These are phyloP conservation scores for Tylopilus balloui DNA, from an alignment of 768 basidiomycete species.

Conservation along the genomic window DNA sequence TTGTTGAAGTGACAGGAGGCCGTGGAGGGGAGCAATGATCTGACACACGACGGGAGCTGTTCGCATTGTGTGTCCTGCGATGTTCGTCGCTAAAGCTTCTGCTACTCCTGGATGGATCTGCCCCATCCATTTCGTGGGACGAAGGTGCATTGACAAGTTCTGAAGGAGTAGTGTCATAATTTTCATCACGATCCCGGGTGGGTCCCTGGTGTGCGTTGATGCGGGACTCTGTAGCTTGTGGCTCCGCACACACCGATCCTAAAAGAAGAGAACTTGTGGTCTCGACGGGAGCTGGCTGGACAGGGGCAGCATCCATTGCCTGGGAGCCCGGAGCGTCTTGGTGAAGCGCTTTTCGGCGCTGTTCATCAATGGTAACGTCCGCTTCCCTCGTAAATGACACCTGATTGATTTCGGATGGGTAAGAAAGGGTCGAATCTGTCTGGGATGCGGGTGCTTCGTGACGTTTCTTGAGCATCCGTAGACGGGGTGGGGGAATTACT, in stretches of 20 bases:
- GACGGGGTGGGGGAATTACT: slow-evolving; percentile 27
- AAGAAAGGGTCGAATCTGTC: not conserved
- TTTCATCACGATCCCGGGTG: slow-evolving; percentile 1
- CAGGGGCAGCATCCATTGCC: slow-evolving; percentile 6
- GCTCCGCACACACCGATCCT: slow-evolving; percentile 7
- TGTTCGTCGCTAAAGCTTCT: slow-evolving; percentile 9
- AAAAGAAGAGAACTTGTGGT: slow-evolving; percentile 8
- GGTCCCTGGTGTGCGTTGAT: not conserved
- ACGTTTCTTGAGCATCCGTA: slow-evolving; percentile 11
- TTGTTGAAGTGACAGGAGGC: slow-evolving; percentile 2
- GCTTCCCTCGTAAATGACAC: not conserved
- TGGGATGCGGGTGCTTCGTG: not conserved
- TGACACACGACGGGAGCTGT: not conserved
- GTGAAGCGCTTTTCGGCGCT: not conserved
- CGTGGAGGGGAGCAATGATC: slow-evolving; percentile 15
- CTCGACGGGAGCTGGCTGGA: slow-evolving; percentile 5
- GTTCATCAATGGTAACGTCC: not conserved
- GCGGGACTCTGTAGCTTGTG: not conserved
- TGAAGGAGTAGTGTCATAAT: slow-evolving; percentile 1
- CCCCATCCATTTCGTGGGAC: slow-evolving; percentile 3
- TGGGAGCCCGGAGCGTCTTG: slow-evolving; percentile 4
- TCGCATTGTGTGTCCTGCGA: slow-evolving; percentile 3
- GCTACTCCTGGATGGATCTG: slow-evolving; percentile 10
- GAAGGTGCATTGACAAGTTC: slow-evolving; percentile 6
- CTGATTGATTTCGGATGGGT: not conserved